These are phyloP conservation scores for Aspergillus tamarii DNA, from an alignment of 2,329 filamentous ascomycete genomes.

Conservation along the genomic window DNA sequence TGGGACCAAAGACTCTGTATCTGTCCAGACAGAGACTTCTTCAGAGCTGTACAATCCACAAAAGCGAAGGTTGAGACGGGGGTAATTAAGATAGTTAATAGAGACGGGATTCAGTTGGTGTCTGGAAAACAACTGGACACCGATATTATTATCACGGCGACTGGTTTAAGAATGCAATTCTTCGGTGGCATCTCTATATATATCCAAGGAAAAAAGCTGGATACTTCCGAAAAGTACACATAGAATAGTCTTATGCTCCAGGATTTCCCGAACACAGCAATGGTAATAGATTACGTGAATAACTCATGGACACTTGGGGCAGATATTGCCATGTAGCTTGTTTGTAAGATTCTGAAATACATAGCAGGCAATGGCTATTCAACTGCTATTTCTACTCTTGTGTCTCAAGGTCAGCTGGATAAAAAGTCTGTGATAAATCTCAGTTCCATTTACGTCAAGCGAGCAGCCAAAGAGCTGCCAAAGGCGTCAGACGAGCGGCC, in stretches of 20 bases:
- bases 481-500: too few relatives aligned
- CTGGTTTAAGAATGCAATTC: constrained; percentile 35
- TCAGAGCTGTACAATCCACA: constrained; percentile 46
- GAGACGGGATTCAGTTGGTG: constrained; percentile 49
- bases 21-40: constrained; percentile 60
- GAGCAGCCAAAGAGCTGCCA: too few relatives aligned
- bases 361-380: too few relatives aligned
- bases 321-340: constrained; percentile 18
- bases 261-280: constrained; percentile 36
- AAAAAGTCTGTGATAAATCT: too few relatives aligned
- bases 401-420: too few relatives aligned
- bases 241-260: constrained; percentile 39
- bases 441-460: too few relatives aligned
- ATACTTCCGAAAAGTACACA: constrained; percentile 28
- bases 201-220: constrained; percentile 29
- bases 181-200: constrained; percentile 26
- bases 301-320: constrained; percentile 40
- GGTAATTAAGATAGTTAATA: constrained; percentile 50
- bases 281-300: constrained; percentile 36
- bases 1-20: constrained; percentile 74
- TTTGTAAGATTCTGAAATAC: too few relatives aligned
- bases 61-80: constrained; percentile 39
- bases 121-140: constrained; percentile 35
- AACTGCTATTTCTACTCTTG: too few relatives aligned
- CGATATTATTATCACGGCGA: constrained; percentile 41